Base-by-base conservation (phyloP, 2,329 filamentous ascomycete species). In the Fusarium compactum region DNA sequence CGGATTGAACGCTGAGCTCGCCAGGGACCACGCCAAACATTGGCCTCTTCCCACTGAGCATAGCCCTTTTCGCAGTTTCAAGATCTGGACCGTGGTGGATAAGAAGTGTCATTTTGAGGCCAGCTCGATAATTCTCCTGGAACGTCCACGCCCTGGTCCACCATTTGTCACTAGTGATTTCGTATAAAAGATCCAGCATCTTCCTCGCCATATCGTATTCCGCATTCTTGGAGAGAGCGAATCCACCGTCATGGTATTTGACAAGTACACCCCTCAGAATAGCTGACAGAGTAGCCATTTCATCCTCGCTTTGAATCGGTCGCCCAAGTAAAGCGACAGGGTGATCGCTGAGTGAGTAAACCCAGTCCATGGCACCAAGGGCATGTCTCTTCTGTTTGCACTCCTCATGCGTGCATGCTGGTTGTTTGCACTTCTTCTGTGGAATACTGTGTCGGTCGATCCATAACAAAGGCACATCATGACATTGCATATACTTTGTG, bases 101-200 rank as follows among this genome's bases (percentile, higher is more conserved):
- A 0, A 79, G 60, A 10, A 80, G 71, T 1, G 40, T 64, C 78
- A 80, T 80, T 0, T 65, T 34, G 16, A 41, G 34, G 3, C 75
- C 74, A 7, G 67, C 77, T 29, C 74, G 69, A 40, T 80, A 80
- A 45, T 77, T 80, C 55, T 80, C 77, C 20, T 80, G 78, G 29
- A 78, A 80, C 1, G 76, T 79, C 77, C 78, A 80, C 5, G 76
- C 78, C 16, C 77, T 69, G 1, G 53, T 61, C 77, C 76, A 80
- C 78, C 76, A 79, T 6, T 50, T 43, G 11, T 78, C 77, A 1
- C 30, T 40, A 0, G 74, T 79, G 38, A 79, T 76, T 14, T 69
- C 58, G 11, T 58, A 32, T 3, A 79, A 51, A 3, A 79, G 22
- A 1, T 43, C 5, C 1, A 79, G 34, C 25, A 73, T 74, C 11